These are phyloP conservation scores for Oldenlandia corymbosa DNA, from an alignment of 257 asterid genomes.

Conservation along the genomic window DNA sequence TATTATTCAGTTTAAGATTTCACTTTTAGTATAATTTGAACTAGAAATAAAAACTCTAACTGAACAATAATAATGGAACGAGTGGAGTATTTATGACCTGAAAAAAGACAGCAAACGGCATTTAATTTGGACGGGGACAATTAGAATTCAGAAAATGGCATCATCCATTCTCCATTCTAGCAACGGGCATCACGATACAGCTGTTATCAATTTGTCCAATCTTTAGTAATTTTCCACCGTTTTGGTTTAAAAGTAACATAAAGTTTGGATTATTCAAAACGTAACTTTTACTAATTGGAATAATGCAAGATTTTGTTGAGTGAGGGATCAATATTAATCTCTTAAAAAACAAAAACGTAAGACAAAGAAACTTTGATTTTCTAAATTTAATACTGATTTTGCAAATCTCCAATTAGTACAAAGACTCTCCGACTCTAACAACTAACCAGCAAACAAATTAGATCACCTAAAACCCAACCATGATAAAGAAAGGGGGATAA, in stretches of 20 bases:
- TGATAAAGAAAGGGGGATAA: no score
- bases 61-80: no score
- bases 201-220: conserved; percentile 45
- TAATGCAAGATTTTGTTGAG: no score
- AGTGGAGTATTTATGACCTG: no score
- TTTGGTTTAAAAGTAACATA: no score
- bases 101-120: background rate
- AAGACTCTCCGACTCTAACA: conserved; percentile 1
- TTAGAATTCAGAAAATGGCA: conserved; percentile 2
- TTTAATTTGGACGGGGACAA: background rate
- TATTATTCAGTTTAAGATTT: no score
- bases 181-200: conserved; percentile 31
- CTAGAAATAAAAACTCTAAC: no score
- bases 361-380: background rate
- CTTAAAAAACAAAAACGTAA: background rate
- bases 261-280: background rate
- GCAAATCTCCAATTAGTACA: conserved; percentile 2
- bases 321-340: no score
- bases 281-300: background rate
- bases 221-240: background rate
- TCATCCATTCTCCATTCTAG: conserved; percentile 6
- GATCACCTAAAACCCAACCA: no score
- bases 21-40: no score
- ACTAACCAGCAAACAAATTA: no score
- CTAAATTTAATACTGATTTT: background rate